A percentile compares a stretch with the other conserved stretches of the same genome.
Conservation (phyloP, 306 rosid species). For the Herpetospermum pedunculosum region DNA sequence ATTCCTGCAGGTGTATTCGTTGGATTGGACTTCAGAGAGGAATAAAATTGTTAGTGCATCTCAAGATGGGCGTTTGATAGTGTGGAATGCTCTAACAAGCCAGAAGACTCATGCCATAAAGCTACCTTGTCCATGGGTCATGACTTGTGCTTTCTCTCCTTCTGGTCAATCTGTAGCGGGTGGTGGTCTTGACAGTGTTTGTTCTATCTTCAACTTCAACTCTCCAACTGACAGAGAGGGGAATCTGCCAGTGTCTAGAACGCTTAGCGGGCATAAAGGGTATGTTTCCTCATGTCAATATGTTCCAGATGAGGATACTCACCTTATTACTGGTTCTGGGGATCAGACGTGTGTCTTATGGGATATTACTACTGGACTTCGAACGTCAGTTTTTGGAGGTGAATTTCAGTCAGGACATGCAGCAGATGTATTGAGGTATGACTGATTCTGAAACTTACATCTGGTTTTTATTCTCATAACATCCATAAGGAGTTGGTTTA, state of each 20-base stretch:
- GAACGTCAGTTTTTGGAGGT: slow-evolving; percentile 93
- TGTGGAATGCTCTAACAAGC: slow-evolving; percentile 96
- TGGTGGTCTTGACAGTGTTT: slow-evolving; percentile 94
- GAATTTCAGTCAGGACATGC: slow-evolving; percentile 99
- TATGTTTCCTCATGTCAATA: slow-evolving; percentile 90
- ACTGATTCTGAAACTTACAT: slow-evolving; percentile 12
- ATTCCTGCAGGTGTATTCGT: slow-evolving; percentile 65
- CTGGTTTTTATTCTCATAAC: slow-evolving; percentile 4
- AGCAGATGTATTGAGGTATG: slow-evolving; percentile 77
- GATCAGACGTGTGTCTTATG: slow-evolving; percentile 92
- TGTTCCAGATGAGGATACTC: slow-evolving; percentile 89
- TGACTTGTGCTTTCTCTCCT: slow-evolving; percentile 92
- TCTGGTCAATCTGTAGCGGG: slow-evolving; percentile 91
- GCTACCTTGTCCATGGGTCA: slow-evolving; percentile 98
- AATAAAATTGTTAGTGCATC: slow-evolving; percentile 97
- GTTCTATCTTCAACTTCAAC: slow-evolving; percentile 87
- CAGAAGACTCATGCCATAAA: slow-evolving; percentile 91
- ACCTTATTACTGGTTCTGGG: slow-evolving; percentile 83
- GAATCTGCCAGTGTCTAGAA: slow-evolving; percentile 50
- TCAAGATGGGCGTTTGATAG: slow-evolving; percentile 85
- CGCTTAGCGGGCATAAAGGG: slow-evolving; percentile 89
- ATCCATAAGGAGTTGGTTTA: not conserved
- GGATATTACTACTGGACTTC: slow-evolving; percentile 92
- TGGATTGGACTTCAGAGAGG: slow-evolving; percentile 91
- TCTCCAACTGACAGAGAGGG: slow-evolving; percentile 76